Percentiles rank a stretch among this genome's conserved stretches.
Conservation (phyloP, 805 yeast genomes). For the Saccharomyces kudriavzevii region DNA sequence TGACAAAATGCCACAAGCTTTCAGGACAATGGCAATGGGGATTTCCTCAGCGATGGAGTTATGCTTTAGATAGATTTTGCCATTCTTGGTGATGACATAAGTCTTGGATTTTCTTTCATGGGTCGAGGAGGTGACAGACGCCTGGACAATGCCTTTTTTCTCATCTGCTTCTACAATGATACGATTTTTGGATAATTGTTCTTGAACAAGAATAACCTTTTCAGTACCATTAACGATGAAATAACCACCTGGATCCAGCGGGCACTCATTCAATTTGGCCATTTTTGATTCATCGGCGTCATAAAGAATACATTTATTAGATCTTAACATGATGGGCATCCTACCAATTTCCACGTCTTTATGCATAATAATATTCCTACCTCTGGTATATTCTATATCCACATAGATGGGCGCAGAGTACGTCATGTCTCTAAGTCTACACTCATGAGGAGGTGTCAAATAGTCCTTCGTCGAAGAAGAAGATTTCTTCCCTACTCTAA, state of each 20-base stretch:
- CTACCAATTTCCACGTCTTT: conserved; percentile 90
- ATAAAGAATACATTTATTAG: conserved; percentile 80
- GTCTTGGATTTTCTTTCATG: conserved; percentile 98
- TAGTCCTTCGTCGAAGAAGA: conserved; percentile 48
- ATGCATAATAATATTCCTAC: conserved; percentile 82
- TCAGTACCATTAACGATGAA: conserved; percentile 97
- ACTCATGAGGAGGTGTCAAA: conserved; percentile 83
- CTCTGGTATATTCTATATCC: conserved; percentile 95
- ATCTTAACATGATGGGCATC: conserved; percentile 97
- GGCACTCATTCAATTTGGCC: conserved; percentile 90
- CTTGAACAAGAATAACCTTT: conserved; percentile 92
- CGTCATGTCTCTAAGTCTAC: conserved; percentile 87
- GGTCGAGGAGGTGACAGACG: conserved; percentile 95
- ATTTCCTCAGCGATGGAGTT: conserved; percentile 92
- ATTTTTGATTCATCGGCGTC: conserved; percentile 72
- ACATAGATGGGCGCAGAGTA: conserved; percentile 93
- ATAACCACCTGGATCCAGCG: conserved; percentile 97
- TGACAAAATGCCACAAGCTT: conserved; percentile 90
- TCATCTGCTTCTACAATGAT: conserved; percentile 97
- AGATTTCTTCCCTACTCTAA: conserved; percentile 80
- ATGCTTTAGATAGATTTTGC: conserved; percentile 82
- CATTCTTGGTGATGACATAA: conserved; percentile 87
- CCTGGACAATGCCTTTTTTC: conserved; percentile 88
- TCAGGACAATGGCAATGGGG: conserved; percentile 85
- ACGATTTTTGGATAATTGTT: conserved; percentile 92